Evolutionary conservation across 192 early-diverging fungal species (phyloP), one percentile per base, ranked within the genome.

Genomic region (Spizellomyces sp.): DNA sequence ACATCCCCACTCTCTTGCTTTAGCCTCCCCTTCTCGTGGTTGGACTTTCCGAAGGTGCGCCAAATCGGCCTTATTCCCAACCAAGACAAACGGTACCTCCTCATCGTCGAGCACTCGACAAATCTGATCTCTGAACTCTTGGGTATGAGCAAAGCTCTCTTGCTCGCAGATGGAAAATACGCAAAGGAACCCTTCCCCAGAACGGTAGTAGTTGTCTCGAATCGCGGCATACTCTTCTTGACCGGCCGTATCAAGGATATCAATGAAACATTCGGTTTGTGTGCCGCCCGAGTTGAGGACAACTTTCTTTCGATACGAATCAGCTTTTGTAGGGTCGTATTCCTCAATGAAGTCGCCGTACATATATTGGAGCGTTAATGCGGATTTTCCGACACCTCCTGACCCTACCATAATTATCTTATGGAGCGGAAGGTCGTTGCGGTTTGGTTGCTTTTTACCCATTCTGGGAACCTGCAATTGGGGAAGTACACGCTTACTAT

Each of bases 21-120:
- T 71, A 21, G 88, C 87, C 67, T 91, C 81, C 56, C 90, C 95
- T 68, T 99, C 95, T 19, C 90, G 81, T 5, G 77, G 55, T 6
- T 89, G 74, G 8, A 99, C 89, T 77, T 93, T 87, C 56, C 91
- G 73, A 52, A 92, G 89, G 15, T 80, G 68, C 12, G 17, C 14
- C 74, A 99, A 81, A 80, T 99, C 98, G 8, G 95, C 96, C 85
- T 99, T 99, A 88, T 99, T 99, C 21, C 96, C 98, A 10, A 98
- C 95, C 10, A 99, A 80, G 41, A 99, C 96, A 76, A 99, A 97
- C 52, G 98, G 93, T 5, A 99, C 98, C 79, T 45, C 84, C 73
- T 94, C 92, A 76, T 94, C 90, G 70, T 94, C 92, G 59, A 94
- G 67, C 21, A 94, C 92, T 64, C 93, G 79, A 22, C 88, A 87